These are phyloP conservation scores for Talaromyces sp. DNA, from an alignment of 2,329 filamentous ascomycete species.

Conservation along the genomic window DNA sequence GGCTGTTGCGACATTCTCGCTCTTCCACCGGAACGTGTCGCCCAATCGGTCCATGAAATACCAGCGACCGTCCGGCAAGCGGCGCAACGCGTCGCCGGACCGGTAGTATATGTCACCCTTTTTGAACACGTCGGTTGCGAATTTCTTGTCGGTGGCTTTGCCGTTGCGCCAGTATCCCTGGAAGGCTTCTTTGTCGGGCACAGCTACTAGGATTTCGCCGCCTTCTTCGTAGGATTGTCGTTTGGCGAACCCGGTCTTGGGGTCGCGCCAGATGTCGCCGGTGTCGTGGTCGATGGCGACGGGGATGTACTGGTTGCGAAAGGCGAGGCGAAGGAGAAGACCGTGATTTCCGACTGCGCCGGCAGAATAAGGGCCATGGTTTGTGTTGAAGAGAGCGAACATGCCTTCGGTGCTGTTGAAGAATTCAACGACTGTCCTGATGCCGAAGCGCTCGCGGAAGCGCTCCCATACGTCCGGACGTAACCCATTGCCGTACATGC, in stretches of 20 bases:
- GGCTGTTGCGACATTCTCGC: slow-evolving; percentile 61
- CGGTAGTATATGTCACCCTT: slow-evolving; percentile 65
- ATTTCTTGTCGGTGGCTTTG: slow-evolving; percentile 62
- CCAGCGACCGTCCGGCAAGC: slow-evolving; percentile 59
- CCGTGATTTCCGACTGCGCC: slow-evolving; percentile 68
- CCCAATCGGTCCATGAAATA: slow-evolving; percentile 66
- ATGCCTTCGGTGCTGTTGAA: slow-evolving; percentile 73
- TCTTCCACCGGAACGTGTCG: slow-evolving; percentile 45
- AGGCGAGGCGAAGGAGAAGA: slow-evolving; percentile 48
- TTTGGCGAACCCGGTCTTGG: slow-evolving; percentile 61
- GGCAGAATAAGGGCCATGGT: slow-evolving; percentile 56
- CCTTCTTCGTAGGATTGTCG: slow-evolving; percentile 60
- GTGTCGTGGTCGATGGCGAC: slow-evolving; percentile 64
- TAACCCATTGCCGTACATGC: slow-evolving; percentile 45
- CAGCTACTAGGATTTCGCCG: slow-evolving; percentile 67
- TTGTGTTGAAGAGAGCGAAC: slow-evolving; percentile 55
- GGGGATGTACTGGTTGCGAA: slow-evolving; percentile 55
- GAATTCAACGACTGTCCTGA: slow-evolving; percentile 60
- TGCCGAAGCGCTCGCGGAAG: slow-evolving; percentile 42
- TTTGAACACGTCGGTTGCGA: slow-evolving; percentile 57
- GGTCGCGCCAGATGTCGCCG: slow-evolving; percentile 60
- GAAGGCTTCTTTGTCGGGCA: slow-evolving; percentile 54
- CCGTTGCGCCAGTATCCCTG: slow-evolving; percentile 65
- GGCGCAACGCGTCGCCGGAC: slow-evolving; percentile 60
- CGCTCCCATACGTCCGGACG: slow-evolving; percentile 60